These are phyloP conservation scores for Glonium stellatum DNA, from an alignment of 495 filamentous ascomycete genomes.

Conservation along the genomic window DNA sequence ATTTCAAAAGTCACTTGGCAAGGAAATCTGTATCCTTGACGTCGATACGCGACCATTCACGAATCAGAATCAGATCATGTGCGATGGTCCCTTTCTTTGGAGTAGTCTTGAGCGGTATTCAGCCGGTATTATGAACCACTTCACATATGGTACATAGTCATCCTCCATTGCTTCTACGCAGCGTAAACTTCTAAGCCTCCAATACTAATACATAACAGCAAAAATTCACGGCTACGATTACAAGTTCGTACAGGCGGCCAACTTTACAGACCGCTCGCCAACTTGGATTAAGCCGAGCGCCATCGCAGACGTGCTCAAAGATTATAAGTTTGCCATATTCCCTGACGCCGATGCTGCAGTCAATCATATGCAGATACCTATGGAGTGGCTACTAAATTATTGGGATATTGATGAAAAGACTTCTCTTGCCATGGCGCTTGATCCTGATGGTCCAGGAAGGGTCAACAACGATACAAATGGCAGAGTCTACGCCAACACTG, in stretches of 20 bases:
- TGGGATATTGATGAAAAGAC: constrained; percentile 41
- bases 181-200: constrained; percentile 43
- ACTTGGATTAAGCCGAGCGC: constrained; percentile 47
- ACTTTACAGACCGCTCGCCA: constrained; percentile 32
- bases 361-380: constrained; percentile 41
- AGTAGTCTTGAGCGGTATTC: neutral
- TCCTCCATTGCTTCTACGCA: constrained; percentile 16
- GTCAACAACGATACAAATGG: constrained; percentile 28
- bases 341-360: constrained; percentile 47
- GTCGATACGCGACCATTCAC: neutral
- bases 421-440: constrained; percentile 40
- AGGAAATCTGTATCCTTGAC: constrained; percentile 1
- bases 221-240: constrained; percentile 49
- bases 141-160: neutral
- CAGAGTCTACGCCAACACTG: constrained; percentile 32
- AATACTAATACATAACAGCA: constrained; percentile 45
- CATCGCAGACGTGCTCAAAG: constrained; percentile 39
- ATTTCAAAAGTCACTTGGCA: constrained; percentile 1
- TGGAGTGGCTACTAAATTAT: constrained; percentile 51
- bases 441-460: neutral
- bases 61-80: neutral
- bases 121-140: constrained; percentile 1
- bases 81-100: constrained; percentile 2
- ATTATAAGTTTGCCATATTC: constrained; percentile 46
- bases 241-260: constrained; percentile 39